A percentile compares a stretch with the other conserved stretches of the same genome.
Evolutionary conservation across 2,329 filamentous ascomycete genomes (phyloP).

Genomic region (Passalora sequoiae): DNA sequence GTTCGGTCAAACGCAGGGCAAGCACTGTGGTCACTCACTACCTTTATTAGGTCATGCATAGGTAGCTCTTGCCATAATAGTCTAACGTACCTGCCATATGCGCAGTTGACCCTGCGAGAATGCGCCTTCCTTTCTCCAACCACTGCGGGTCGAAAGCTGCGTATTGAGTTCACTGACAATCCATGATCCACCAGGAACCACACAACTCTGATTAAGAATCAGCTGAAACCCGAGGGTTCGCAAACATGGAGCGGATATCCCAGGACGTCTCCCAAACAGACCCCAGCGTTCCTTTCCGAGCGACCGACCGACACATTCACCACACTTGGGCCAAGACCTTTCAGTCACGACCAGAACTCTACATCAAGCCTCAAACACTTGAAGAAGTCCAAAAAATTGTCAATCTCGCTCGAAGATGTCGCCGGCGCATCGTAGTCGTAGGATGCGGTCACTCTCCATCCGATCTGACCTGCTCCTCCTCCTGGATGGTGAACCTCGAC

Average conservation of each 20-base stretch:
- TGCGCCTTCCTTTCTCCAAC: not conserved
- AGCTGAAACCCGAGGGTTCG: not conserved
- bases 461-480: constrained; percentile 84
- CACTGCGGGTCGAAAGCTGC: not conserved
- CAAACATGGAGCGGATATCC: constrained; percentile 16
- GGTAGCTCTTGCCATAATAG: too few relatives aligned
- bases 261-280: constrained; percentile 55
- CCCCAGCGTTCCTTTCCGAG: constrained; percentile 68
- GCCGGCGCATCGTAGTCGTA: constrained; percentile 76
- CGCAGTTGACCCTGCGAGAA: too few relatives aligned
- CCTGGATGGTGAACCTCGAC: constrained; percentile 93
- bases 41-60: too few relatives aligned
- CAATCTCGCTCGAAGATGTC: constrained; percentile 71
- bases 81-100: too few relatives aligned
- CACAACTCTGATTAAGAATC: too few relatives aligned
- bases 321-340: constrained; percentile 95
- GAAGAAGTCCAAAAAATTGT: constrained; percentile 79
- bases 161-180: not conserved
- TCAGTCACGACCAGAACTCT: constrained; percentile 81
- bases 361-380: constrained; percentile 75
- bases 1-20: too few relatives aligned
- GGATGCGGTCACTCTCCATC: constrained; percentile 90
- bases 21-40: too few relatives aligned
- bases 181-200: not conserved
- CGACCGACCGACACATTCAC: constrained; percentile 66